Percentiles rank a stretch among this genome's conserved stretches.
These are phyloP conservation scores for Baudoinia panamericana DNA, from an alignment of 495 filamentous ascomycete genomes.

Conservation along the genomic window DNA sequence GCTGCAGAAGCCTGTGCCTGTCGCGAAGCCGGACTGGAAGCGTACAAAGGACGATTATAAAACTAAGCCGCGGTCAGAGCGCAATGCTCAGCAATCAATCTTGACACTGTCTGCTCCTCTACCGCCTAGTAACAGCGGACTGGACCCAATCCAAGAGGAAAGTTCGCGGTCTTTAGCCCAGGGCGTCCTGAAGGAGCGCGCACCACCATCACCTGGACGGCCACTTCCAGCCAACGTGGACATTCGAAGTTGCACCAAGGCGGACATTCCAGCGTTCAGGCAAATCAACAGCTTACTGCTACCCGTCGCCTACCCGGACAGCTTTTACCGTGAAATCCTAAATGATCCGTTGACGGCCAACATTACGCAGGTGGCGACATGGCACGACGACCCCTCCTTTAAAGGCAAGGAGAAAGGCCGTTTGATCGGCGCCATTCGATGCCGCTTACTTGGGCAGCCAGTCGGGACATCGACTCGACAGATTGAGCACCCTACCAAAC, in stretches of 20 bases:
- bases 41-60: too few relatives aligned
- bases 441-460: constrained; percentile 49
- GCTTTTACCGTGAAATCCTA: constrained; percentile 70
- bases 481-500: constrained; percentile 3
- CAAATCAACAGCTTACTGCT: constrained; percentile 74
- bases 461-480: constrained; percentile 14
- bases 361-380: constrained; percentile 67
- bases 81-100: too few relatives aligned
- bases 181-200: too few relatives aligned
- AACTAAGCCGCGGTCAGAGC: too few relatives aligned
- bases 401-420: constrained; percentile 29
- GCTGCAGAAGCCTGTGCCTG: constrained; percentile 27
- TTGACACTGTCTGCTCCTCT: too few relatives aligned
- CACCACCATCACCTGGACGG: constrained; percentile 4
- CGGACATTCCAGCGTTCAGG: constrained; percentile 56
- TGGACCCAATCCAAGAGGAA: too few relatives aligned
- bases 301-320: constrained; percentile 73
- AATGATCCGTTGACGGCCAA: constrained; percentile 51
- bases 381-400: constrained; percentile 40
- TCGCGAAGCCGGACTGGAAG: constrained; percentile 14
- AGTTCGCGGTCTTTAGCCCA: too few relatives aligned
- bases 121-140: too few relatives aligned
- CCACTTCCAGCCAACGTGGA: constrained; percentile 26
- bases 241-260: constrained; percentile 23
- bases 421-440: constrained; percentile 72